A percentile compares a stretch with the other conserved stretches of the same genome.
These are phyloP conservation scores for Cichorium intybus DNA, from an alignment of 140 eudicot species.

Conservation along the genomic window DNA sequence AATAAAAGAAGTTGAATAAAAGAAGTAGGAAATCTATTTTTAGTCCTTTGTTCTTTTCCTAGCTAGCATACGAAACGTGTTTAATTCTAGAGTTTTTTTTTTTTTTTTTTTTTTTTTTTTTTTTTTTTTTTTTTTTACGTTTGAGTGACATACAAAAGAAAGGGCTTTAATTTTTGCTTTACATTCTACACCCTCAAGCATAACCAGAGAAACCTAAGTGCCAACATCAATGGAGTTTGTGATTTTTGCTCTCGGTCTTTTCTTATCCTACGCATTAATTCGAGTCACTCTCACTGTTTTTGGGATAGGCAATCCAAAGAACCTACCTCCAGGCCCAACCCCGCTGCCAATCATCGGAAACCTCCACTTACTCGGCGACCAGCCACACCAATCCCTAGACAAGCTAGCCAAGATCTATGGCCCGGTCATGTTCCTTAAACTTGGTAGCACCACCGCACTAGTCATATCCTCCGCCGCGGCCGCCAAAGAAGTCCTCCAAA, in stretches of 20 bases:
- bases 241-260: background rate
- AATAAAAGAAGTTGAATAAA: no score
- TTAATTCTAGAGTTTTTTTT: no score
- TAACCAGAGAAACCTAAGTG: background rate
- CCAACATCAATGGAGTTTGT: background rate
- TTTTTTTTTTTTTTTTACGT: no score
- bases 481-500: no score
- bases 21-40: no score
- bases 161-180: no score
- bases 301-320: background rate
- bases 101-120: no score
- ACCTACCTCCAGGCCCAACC: slow-evolving; percentile 5
- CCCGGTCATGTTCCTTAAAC: slow-evolving; percentile 43
- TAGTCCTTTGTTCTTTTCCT: no score
- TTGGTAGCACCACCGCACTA: slow-evolving; percentile 32
- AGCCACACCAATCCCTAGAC: slow-evolving; percentile 19
- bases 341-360: slow-evolving; percentile 9
- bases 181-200: no score
- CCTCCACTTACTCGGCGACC: slow-evolving; percentile 19
- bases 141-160: no score
- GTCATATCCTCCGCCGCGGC: slow-evolving; percentile 39
- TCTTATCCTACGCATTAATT: background rate
- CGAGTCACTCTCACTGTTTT: background rate
- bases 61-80: no score
- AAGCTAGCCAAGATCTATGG: slow-evolving; percentile 28